Evolutionary conservation across 2,329 filamentous ascomycete genomes (phyloP), one percentile per base, ranked within the genome.

Genomic region (Pyrenochaeta sp.): DNA sequence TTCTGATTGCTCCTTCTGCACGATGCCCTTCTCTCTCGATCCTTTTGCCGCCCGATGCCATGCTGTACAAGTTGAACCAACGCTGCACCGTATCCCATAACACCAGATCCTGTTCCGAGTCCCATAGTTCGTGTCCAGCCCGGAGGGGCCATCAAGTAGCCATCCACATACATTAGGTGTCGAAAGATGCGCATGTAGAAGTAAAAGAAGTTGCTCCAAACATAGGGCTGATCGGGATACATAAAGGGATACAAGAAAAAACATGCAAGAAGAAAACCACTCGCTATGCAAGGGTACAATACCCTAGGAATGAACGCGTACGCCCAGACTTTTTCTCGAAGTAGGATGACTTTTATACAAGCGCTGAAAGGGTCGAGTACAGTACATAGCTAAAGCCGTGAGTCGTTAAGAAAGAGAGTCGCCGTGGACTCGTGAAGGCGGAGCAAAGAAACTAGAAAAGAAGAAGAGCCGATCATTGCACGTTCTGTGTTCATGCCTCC

Each of bases 261-360:
- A 64, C 56, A 72, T 73, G 69, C 71, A 63, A 72, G 60, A 66
- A 65, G 46, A 63, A 66, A 66, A 66, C 60, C 58, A 71, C 61
- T 69, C 73, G 72, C 73, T 74, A 75, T 75, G 73, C 73, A 74
- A 71, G 66, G 71, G 67, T 58, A 67, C 61, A 59, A 54, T 60
- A 61, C 61, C 62, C 65, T 47, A 57, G 52, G 57, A 62, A 27
- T 27, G 23, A 27, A 68, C 63, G 66, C 61, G 67, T 61, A 67
- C 65, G 64, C 66, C 69, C 63, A 60, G 64, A 68, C 66, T 73
- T 75, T 75, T 72, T 62, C 63, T 61, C 66, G 62, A 66, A 65
- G 69, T 55, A 61, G 55, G 64, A 64, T 61, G 65, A 73, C 68
- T 74, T 74, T 75, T 74, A 70, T 72, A 75, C 69, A 72, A 68